phyloP scores from a whole-genome alignment of 1,139 yeast species.

The Hansenula lynferdii region DNA sequence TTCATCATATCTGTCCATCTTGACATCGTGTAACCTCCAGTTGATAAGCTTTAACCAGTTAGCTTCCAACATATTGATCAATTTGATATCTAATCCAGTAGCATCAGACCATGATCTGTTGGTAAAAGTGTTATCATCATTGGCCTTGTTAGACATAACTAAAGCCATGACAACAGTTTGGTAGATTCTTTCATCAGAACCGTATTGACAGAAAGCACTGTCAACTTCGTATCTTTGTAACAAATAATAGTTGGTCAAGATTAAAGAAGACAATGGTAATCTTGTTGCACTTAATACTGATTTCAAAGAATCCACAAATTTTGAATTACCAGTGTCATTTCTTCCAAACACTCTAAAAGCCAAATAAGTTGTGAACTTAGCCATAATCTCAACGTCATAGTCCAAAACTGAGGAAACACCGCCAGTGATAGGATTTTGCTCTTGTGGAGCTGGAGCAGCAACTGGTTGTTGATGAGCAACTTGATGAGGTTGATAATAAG shows the following conservation, averaged over 20 bases:
- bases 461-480: slow-evolving; percentile 4
- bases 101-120: slow-evolving; percentile 96
- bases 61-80: slow-evolving; percentile 64
- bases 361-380: slow-evolving; percentile 67
- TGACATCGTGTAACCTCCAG: slow-evolving; percentile 28
- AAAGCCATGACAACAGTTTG: slow-evolving; percentile 64
- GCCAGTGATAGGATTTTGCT: slow-evolving; percentile 41
- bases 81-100: slow-evolving; percentile 63
- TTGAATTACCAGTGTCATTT: slow-evolving; percentile 48
- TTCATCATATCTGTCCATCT: slow-evolving; percentile 20
- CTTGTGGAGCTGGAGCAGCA: no score
- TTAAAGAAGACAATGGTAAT: slow-evolving; percentile 74
- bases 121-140: slow-evolving; percentile 95
- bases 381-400: slow-evolving; percentile 73
- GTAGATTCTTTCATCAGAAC: slow-evolving; percentile 44
- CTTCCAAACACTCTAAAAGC: slow-evolving; percentile 36
- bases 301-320: slow-evolving; percentile 55
- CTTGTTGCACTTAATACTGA: slow-evolving; percentile 87
- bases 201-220: slow-evolving; percentile 23
- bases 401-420: slow-evolving; percentile 78
- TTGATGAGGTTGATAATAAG: slow-evolving; percentile 3
- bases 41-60: slow-evolving; percentile 53
- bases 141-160: slow-evolving; percentile 86
- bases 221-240: slow-evolving; percentile 38
- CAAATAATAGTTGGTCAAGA: slow-evolving; percentile 74